Conservation (phyloP, 2,329 filamentous ascomycete genomes). For the Pseudogymnoascus sp. region DNA sequence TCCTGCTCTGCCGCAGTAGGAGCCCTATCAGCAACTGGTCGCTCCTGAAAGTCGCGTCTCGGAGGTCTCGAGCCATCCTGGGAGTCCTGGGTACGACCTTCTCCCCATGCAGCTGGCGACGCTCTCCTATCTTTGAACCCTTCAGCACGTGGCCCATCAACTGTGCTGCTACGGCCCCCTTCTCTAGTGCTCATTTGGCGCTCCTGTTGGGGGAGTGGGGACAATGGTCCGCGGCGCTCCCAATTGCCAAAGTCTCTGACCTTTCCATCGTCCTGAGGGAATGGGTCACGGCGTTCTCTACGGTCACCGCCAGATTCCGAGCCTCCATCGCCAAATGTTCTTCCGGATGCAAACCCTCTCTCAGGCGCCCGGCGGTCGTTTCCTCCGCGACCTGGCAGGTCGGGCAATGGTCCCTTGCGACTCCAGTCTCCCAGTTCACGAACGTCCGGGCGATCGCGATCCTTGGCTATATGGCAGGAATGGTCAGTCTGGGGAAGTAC, state of each 20-base stretch:
- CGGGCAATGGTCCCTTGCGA: constrained; percentile 80
- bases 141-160: constrained; percentile 51
- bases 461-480: constrained; percentile 58
- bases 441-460: constrained; percentile 59
- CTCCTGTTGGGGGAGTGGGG: constrained; percentile 54
- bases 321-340: constrained; percentile 34
- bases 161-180: constrained; percentile 48
- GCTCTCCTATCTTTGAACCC: constrained; percentile 53
- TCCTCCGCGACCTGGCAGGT: constrained; percentile 51
- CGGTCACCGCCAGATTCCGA: constrained; percentile 51
- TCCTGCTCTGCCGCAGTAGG: constrained; percentile 88
- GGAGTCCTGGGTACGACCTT: constrained; percentile 45
- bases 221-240: constrained; percentile 89
- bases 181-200: constrained; percentile 43
- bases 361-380: constrained; percentile 40
- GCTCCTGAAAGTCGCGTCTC: constrained; percentile 66
- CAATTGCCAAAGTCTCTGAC: constrained; percentile 77
- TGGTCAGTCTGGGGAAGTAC: constrained; percentile 24
- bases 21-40: constrained; percentile 56
- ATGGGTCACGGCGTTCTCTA: constrained; percentile 60
- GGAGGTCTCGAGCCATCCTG: constrained; percentile 68
- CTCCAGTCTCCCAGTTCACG: constrained; percentile 87
- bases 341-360: constrained; percentile 41
- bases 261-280: constrained; percentile 63
- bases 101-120: constrained; percentile 71